Base-by-base conservation (phyloP, 1,139 yeast species). In the Diutina siamensis region DNA sequence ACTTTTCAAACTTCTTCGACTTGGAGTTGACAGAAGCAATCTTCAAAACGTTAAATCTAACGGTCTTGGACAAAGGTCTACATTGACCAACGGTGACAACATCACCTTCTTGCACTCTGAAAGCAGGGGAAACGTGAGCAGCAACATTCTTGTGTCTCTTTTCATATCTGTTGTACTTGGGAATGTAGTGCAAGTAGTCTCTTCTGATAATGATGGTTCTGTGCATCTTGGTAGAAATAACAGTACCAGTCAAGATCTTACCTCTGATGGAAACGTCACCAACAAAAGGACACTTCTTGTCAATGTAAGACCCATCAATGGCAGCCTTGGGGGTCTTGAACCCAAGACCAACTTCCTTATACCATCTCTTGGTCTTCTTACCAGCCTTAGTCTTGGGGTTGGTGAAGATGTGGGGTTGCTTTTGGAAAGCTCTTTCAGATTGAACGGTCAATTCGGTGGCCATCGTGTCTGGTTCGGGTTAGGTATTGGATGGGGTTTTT, bases 81-180 rank as follows among this genome's bases (percentile, higher is more conserved):
- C 98, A 92, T 81, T 94, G 98, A 72, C 99, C 99, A 72, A 92
- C 97, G 64, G 95, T 89, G 67, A 94, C 98, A 61, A 84, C 79
- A 69, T 94, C 99, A 80, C 99, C 99, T 72, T 89, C 97, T 71
- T 78, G 77, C 65, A 89, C 97, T 80, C 99, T 95, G 97, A 92
- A 92, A 75, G 98, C 98, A 76, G 99, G 99, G 58, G 97, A 89
- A 66, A 94, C 87, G 80, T 92, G 99, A 65, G 97, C 98, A 71
- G 99, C 94, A 58, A 94, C 81, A 83, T 92, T 94, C 94, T 92
- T 94, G 87, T 92, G 99, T 81, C 99, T 89, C 87, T 92, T 92
- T 81, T 92, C 99, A 84, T 88, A 92, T 85, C 99, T 89, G 95
- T 89, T 92, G 82, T 92, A 92, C 85, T 94, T 92, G 74, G 97